Conservation (phyloP, 768 basidiomycete species). For the Tulasnella calospora region DNA sequence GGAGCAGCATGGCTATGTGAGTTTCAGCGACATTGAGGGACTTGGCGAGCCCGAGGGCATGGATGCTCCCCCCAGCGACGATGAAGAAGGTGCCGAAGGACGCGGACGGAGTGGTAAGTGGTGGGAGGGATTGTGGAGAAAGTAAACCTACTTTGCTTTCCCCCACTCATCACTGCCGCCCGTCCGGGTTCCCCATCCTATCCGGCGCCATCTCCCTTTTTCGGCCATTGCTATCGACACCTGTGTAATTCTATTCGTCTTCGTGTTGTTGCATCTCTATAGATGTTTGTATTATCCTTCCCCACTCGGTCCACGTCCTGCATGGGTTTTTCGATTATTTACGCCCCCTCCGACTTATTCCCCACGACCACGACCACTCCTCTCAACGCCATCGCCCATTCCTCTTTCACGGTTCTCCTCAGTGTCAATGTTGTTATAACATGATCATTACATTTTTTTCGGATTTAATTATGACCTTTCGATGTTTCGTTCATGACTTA, state of each 20-base stretch:
- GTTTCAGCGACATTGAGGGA: conserved; percentile 28
- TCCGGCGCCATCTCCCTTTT: not conserved
- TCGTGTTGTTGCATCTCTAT: not conserved
- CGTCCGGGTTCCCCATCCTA: not conserved
- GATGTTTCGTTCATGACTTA: not conserved
- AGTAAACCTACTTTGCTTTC: conserved; percentile 16
- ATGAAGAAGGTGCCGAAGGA: conserved; percentile 14
- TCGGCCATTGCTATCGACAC: not conserved
- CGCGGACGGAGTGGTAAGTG: conserved; percentile 16
- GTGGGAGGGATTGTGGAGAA: conserved; percentile 27
- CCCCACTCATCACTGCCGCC: not conserved
- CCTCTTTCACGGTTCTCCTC: not conserved
- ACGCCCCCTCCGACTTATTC: not conserved
- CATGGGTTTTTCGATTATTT: not conserved
- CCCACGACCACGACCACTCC: not conserved
- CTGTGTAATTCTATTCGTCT: not conserved
- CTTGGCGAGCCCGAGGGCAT: conserved; percentile 27
- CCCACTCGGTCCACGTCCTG: conserved; percentile 2
- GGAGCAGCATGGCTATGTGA: conserved; percentile 28
- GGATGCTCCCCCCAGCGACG: conserved; percentile 15
- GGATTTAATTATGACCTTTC: not conserved
- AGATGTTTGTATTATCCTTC: conserved; percentile 5
- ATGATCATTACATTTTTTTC: not conserved
- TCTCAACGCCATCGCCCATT: not conserved
- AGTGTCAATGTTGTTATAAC: not conserved